These are phyloP conservation scores for Betula pendula DNA, from an alignment of 306 rosid species.

Conservation along the genomic window DNA sequence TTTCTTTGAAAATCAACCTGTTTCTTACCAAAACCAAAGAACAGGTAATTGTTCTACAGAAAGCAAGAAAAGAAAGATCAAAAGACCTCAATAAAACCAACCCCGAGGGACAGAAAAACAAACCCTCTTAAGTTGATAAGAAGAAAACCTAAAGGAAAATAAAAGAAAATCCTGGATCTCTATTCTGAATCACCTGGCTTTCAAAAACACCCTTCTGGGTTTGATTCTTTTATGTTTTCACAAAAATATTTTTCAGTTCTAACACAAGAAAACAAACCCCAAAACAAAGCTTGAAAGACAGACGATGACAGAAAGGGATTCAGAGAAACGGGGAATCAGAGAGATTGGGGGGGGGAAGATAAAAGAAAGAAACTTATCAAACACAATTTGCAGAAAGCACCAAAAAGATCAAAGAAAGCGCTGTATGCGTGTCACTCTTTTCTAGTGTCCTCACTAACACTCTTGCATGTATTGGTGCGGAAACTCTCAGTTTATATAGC, in stretches of 20 bases:
- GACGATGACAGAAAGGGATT: slow-evolving; percentile 43
- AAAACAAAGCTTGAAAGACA: slow-evolving; percentile 21
- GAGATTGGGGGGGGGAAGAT: not conserved
- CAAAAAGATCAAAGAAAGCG: not conserved
- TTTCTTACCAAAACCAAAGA: slow-evolving; percentile 38
- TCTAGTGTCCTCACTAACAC: slow-evolving; percentile 26
- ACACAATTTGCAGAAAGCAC: not conserved
- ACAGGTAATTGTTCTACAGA: slow-evolving; percentile 1
- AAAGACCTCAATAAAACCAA: slow-evolving; percentile 26
- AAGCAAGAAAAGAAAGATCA: slow-evolving; percentile 7
- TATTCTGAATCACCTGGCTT: slow-evolving; percentile 39
- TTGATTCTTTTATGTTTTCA: not conserved
- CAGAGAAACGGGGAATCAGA: slow-evolving; percentile 27
- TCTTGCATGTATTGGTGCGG: slow-evolving; percentile 14
- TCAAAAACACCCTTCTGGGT: slow-evolving; percentile 27
- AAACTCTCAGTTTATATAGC: slow-evolving; percentile 35
- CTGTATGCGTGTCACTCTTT: not conserved
- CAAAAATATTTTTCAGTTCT: not conserved
- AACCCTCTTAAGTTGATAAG: slow-evolving; percentile 29
- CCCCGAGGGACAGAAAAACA: slow-evolving; percentile 29
- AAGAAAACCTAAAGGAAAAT: not conserved
- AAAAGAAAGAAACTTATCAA: not conserved
- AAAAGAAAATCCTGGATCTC: slow-evolving; percentile 26
- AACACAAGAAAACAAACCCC: not conserved
- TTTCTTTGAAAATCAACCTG: slow-evolving; percentile 6